Evolutionary conservation across 306 rosid species (phyloP), one percentile per base, ranked within the genome.

Genomic region (Cicer yamashitae): DNA sequence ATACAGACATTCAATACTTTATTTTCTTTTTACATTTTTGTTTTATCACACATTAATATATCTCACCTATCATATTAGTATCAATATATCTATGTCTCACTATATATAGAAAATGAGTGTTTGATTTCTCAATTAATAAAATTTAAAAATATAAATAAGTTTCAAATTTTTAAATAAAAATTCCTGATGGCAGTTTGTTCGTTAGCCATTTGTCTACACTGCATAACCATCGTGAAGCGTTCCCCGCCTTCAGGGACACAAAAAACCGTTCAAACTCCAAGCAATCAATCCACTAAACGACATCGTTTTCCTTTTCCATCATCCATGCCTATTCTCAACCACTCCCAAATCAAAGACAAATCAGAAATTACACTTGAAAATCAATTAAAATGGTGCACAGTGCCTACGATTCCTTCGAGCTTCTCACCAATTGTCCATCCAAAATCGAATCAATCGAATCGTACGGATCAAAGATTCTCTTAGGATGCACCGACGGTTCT

Each of bases 401-500:
- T 63, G 99, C 99, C 78, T 96, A 92, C 70, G 97, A 96, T 87
- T 90, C 92, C 52, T 82, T 89, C 59, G 86, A 92, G 79, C 89
- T 96, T 11, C 71, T 96, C 45, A 17, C 22, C 40, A 57, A 81
- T 74, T 88, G 87, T 73, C 86, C 96, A 6, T 77, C 87, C 3
- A 92, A 89, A 88, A 90, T 96, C 80, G 98, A 89, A 64, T 80
- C 99, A 45, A 44, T 92, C 83, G 91, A 88, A 81, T 83, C 96
- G 1, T 92, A 89, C 85, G 96, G 90, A 43, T 79, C 80, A 8
- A 94, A 92, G 77, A 87, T 94, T 67, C 92, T 94, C 50, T 70
- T 89, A 6, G 96, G 92, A n/a, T 92, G 96, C 85, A 80, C 96
- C 65, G 97, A 94, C 76, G 99, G 98, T 50, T 89, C 97, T 71